These are phyloP conservation scores for Mangifera indica DNA, from an alignment of 345 rosid species.

Conservation along the genomic window DNA sequence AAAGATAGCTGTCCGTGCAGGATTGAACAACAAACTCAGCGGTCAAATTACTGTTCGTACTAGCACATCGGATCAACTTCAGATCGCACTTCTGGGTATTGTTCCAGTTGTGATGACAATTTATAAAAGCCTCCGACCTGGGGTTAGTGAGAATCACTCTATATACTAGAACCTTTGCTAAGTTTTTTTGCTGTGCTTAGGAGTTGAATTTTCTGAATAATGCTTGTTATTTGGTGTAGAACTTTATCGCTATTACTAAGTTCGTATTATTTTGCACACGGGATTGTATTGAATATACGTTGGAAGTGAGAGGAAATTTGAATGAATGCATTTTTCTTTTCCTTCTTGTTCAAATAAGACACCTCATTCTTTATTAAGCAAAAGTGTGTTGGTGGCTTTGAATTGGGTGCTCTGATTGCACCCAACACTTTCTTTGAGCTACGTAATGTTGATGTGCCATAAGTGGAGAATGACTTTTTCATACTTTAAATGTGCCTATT, in stretches of 20 bases:
- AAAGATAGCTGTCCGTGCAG: constrained; percentile 81
- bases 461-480: too few species aligned
- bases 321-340: constrained; percentile 4
- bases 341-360: too few species aligned
- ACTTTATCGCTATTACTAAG: background rate
- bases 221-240: background rate
- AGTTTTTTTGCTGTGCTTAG: constrained; percentile 9
- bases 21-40: constrained; percentile 89
- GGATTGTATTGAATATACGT: background rate
- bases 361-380: background rate
- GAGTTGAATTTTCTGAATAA: constrained; percentile 15
- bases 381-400: background rate
- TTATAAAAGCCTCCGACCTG: constrained; percentile 71
- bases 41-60: constrained; percentile 79
- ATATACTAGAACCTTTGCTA: constrained; percentile 49
- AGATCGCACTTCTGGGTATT: constrained; percentile 73
- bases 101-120: constrained; percentile 69
- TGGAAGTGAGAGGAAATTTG: background rate
- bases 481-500: too few species aligned
- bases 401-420: too few species aligned
- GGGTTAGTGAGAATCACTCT: constrained; percentile 53
- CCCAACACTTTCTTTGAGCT: too few species aligned
- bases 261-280: background rate
- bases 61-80: constrained; percentile 92
- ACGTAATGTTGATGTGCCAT: too few species aligned